These are phyloP conservation scores for Rubroboletus pulcherrimus DNA, from an alignment of 768 basidiomycete genomes.

Conservation along the genomic window DNA sequence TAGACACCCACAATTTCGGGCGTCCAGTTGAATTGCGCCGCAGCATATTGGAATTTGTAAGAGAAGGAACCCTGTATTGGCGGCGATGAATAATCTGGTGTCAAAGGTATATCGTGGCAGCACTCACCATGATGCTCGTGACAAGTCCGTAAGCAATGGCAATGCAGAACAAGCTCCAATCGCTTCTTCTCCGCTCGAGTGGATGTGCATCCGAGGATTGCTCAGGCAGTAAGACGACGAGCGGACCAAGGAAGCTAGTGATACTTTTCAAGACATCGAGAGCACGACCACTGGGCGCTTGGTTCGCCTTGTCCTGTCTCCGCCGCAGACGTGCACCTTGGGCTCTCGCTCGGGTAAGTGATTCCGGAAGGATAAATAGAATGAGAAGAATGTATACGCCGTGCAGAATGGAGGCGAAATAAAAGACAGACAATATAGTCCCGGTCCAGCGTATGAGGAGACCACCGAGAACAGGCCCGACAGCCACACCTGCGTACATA, in stretches of 20 bases:
- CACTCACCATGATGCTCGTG: conserved; percentile 44
- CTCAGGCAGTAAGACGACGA: conserved; percentile 59
- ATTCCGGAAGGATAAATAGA: conserved; percentile 73
- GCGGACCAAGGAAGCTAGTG: conserved; percentile 67
- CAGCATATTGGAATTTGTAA: conserved; percentile 65
- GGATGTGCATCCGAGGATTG: conserved; percentile 32
- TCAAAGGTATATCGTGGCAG: neutral
- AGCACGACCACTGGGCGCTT: neutral
- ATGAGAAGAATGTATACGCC: conserved; percentile 45
- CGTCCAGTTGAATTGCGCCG: conserved; percentile 59
- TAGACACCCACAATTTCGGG: conserved; percentile 52
- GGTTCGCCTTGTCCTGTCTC: conserved; percentile 10
- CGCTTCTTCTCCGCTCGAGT: conserved; percentile 40
- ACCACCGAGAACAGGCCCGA: conserved; percentile 74
- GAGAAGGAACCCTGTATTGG: conserved; percentile 48
- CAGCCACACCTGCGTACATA: conserved; percentile 66
- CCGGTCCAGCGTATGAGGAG: conserved; percentile 58
- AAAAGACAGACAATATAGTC: conserved; percentile 64
- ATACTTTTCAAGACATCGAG: conserved; percentile 35
- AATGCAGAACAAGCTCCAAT: conserved; percentile 65
- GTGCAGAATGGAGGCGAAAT: conserved; percentile 52
- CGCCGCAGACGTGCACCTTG: conserved; percentile 18
- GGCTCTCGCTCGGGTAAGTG: conserved; percentile 53
- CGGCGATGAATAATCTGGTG: neutral
- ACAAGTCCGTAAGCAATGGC: conserved; percentile 49